phyloP scores from a whole-genome alignment of 805 yeast species.

The Nakazawaea wickerhamii region DNA sequence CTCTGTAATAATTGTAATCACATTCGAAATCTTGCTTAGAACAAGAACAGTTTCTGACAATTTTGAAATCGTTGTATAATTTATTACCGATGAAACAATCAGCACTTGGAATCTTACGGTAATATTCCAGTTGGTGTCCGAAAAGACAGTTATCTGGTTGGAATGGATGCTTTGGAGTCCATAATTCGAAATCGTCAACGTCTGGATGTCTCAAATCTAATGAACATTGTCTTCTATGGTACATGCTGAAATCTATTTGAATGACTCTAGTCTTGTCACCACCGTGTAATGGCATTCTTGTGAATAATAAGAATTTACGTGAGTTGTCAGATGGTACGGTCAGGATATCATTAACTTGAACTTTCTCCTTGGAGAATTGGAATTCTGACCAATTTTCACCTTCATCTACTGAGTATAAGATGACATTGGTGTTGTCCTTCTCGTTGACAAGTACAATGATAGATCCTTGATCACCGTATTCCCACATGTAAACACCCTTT shows the following conservation, averaged over 20 bases:
- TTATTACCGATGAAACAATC: constrained; percentile 63
- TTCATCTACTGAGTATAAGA: constrained; percentile 67
- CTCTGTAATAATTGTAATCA: constrained; percentile 72
- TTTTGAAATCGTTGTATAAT: constrained; percentile 48
- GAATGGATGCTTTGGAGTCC: constrained; percentile 55
- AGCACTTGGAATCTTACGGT: constrained; percentile 54
- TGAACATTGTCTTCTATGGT: constrained; percentile 44
- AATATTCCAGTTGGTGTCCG: constrained; percentile 60
- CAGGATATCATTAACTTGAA: constrained; percentile 62
- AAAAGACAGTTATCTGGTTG: constrained; percentile 52
- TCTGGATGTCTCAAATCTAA: constrained; percentile 38
- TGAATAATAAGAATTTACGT: constrained; percentile 65
- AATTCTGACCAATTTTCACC: constrained; percentile 71
- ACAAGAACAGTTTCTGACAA: constrained; percentile 69
- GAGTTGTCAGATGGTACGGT: constrained; percentile 88
- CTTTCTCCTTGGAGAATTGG: constrained; percentile 55
- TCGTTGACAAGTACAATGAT: constrained; percentile 67
- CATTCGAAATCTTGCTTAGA: constrained; percentile 84
- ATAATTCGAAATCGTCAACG: constrained; percentile 53
- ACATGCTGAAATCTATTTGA: constrained; percentile 52
- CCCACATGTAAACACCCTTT: constrained; percentile 81
- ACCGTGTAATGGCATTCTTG: constrained; percentile 37
- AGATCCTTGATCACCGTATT: constrained; percentile 89
- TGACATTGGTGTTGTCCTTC: constrained; percentile 48
- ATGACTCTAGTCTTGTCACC: constrained; percentile 47